Percentiles rank a stretch among this genome's conserved stretches.
These are phyloP conservation scores for Gracilaria vermiculophylla DNA, from an alignment of 23 red algal genomes.

Conservation along the genomic window DNA sequence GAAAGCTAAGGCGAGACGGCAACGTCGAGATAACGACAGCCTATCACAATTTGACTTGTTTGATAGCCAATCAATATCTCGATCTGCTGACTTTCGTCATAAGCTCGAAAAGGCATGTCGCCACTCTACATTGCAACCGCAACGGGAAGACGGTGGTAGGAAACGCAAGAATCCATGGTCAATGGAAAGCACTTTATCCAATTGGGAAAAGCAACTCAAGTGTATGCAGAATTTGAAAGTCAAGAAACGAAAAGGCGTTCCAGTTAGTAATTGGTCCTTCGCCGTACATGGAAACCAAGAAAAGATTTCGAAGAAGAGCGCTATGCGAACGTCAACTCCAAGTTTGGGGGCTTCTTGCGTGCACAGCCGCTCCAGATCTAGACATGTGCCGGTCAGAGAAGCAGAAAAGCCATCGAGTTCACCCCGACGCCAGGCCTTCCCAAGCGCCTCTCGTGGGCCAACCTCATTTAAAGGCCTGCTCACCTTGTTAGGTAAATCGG, in stretches of 20 bases:
- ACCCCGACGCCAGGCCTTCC: not conserved
- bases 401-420: not conserved
- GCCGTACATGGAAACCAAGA: slow-evolving; percentile 19
- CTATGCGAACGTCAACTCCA: slow-evolving; percentile 5
- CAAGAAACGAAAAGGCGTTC: not conserved
- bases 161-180: slow-evolving; percentile 37
- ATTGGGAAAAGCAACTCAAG: slow-evolving; percentile 17
- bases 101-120: slow-evolving; percentile 57
- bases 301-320: slow-evolving; percentile 4
- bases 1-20: slow-evolving; percentile 27
- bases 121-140: not conserved
- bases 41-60: slow-evolving; percentile 47
- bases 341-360: slow-evolving; percentile 1
- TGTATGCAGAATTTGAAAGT: not conserved
- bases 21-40: slow-evolving; percentile 49
- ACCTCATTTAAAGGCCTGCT: slow-evolving; percentile 55
- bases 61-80: slow-evolving; percentile 9
- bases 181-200: not conserved
- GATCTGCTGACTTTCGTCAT: slow-evolving; percentile 17
- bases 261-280: slow-evolving; percentile 46
- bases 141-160: not conserved
- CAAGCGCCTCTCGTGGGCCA: not conserved
- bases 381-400: not conserved
- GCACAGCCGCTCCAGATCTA: not conserved
- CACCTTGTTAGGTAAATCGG: slow-evolving; percentile 25